Evolutionary conservation across 345 rosid species (phyloP), one percentile per base, ranked within the genome.

Genomic region (Dipteronia dyeriana): DNA sequence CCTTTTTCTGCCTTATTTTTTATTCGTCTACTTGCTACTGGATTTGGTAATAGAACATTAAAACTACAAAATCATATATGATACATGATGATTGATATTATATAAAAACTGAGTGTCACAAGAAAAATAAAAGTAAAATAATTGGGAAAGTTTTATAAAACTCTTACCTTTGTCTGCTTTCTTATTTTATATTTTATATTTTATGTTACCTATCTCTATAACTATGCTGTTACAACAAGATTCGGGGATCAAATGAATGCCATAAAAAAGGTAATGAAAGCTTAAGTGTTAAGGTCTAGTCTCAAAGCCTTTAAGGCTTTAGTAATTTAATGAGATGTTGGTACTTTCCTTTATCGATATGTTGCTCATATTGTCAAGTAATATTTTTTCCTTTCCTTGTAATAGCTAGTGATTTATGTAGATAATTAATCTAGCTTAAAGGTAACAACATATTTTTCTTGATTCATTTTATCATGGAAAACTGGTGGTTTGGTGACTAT

Each of bases 171-270:
- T 69, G 34, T 41, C 65, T 41, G 38, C 57, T 5, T 43, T 22
- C 43, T 56, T 71, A 31, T n/a, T 57, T 57, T 25, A 57, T 4
- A 59, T 59, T 16, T n/a, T 22, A n/a, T 20, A 59, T 10, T 53
- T 45, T 49, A 49, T 49, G 73, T 17, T 47, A 1, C 23, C 0
- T 34, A 31, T 56, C 51, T 56, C 53, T 56, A 26, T 22, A 26
- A 22, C 54, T 71, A 56, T 71, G 26, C 16, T 54, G 25, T 54
- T 17, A 25, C 29, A 49, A 54, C 43, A 51, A 19, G 71, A 41
- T 41, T 43, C 9, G 62, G 74, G 49, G 54, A 70, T 53, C n/a
- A 56, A 38, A 54, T 34, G 22, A 71, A 53, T 53, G 45, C 61
- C 29, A 53, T 51, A 53, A 19, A 29, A 51, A 53, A 20, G 74